Base-by-base conservation (phyloP, 306 rosid genomes). In the Quercus alba region DNA sequence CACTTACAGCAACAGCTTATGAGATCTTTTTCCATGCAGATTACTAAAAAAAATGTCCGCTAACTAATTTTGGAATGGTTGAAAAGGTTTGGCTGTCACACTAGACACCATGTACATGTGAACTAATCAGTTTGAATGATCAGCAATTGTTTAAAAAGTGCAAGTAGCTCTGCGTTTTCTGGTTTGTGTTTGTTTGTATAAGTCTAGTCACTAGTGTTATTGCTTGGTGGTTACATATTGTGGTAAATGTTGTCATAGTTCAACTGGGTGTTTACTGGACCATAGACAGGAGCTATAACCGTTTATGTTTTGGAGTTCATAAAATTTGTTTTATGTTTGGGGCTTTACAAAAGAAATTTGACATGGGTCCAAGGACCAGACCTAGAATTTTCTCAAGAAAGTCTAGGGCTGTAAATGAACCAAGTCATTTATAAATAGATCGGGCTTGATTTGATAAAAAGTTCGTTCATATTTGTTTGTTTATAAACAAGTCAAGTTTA, bases 1-100 rank as follows among this genome's bases (percentile, higher is more conserved):
- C 90, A 6, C 92, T 95, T 28, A 77, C 73, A 2, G 97, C 94
- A 71, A 95, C 94, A 25, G 73, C 77, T 26, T 95, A 87, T 64
- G 92, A 91, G 87, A 86, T 83, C 78, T 93, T 93, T 81, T 93
- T 95, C 46, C 85, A 44, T 6, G 80, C 91, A 20, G 96, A 93
- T 78, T 89, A 90, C 77, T 90, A 90, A 77, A 41, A 41, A 7
- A 41, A 41, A 8, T n/a, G 46, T 41, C 46, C 46, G 11, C 46
- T 41, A 41, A 41, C 46, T 8, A 41, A 41, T 62, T 3, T 6
- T 51, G 15, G 46, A 41, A 41, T 41, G 46, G 46, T 8, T 41
- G 12, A 41, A 38, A 41, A 41, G 11, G 46, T 41, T 41, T 38
- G 46, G 11, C 46, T 41, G 23, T 58, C 12, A 54, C 71, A 12